Evolutionary conservation across 2,329 filamentous ascomycete genomes (phyloP), one percentile per base, ranked within the genome.

Genomic region (Venturiaceae sp.): DNA sequence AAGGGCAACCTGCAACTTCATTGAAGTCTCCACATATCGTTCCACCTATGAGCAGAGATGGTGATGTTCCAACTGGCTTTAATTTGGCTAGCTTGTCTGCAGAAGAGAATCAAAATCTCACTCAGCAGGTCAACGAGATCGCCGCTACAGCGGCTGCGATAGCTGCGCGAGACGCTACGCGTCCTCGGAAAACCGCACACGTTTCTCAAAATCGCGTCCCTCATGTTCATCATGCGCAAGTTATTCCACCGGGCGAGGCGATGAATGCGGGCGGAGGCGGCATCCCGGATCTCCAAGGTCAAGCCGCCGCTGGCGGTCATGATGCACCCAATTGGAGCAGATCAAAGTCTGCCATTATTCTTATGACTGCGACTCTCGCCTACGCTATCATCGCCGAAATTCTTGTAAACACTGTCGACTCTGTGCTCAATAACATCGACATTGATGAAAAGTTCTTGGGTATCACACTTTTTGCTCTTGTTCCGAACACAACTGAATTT

Each of bases 261-360:
- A 33, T 28, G 21, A 21, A 33, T 28, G 33, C 55, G 16, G 55
- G 50, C 21, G 26, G 14, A 7, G 50, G 39, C 5, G 23, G 26
- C n/a, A 39, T 32, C 8, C 44, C 55, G 16, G 39, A 47, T n/a
- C 36, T 57, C 13, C 39, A 50, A 21, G 79, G 80, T 7, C 69
- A 77, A 16, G 66, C 66, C 56, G 68, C 69, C 41, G 75, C 75
- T 56, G 89, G 88, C 50, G 92, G 92, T 0, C 95, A 99, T 66
- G 94, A 99, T 72, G 94, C 94, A n/a, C 94, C 94, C 4, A 99
- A 99, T 70, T 99, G 94, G 94, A 90, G 92, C 66, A 86, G 91
- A 61, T 83, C 81, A 57, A 97, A 97, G 81, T 96, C 90, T 77
- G 82, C 90, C 2, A 78, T 96, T 52, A 92, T 99, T 60, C 79